These are phyloP conservation scores for Solanum hybrid DNA, from an alignment of 305 asterid genomes.

Conservation along the genomic window DNA sequence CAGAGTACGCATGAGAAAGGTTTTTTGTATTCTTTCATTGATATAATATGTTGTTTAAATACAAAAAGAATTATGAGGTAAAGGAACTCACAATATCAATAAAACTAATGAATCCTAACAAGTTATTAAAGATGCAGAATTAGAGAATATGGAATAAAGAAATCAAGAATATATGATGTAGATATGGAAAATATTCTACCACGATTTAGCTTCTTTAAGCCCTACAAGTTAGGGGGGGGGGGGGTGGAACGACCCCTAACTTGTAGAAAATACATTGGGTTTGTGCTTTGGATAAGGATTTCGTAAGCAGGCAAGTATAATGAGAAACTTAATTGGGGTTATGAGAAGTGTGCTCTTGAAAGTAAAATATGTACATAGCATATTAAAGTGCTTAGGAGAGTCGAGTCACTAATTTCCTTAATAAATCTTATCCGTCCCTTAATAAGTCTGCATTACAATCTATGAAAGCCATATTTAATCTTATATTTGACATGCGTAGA, in stretches of 20 bases:
- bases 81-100: not conserved
- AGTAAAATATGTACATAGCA: not conserved
- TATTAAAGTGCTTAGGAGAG: not conserved
- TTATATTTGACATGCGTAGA: too few species aligned
- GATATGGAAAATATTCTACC: not conserved
- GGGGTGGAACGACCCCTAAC: too few species aligned
- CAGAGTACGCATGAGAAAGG: not conserved
- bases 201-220: not conserved
- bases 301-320: too few species aligned
- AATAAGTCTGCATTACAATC: too few species aligned
- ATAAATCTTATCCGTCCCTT: not conserved
- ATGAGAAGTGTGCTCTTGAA: not conserved
- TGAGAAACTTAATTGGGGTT: not conserved
- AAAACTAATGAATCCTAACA: not conserved
- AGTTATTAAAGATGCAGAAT: not conserved
- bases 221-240: too few species aligned
- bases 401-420: not conserved
- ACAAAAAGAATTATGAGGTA: too few species aligned
- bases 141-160: too few species aligned
- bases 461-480: too few species aligned
- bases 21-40: not conserved
- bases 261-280: too few species aligned
- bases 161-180: not conserved
- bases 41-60: not conserved
- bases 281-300: too few species aligned